Evolutionary conservation across 2,329 filamentous ascomycete genomes (phyloP), one percentile per base, ranked within the genome.

Genomic region (Neonectria coccinea): DNA sequence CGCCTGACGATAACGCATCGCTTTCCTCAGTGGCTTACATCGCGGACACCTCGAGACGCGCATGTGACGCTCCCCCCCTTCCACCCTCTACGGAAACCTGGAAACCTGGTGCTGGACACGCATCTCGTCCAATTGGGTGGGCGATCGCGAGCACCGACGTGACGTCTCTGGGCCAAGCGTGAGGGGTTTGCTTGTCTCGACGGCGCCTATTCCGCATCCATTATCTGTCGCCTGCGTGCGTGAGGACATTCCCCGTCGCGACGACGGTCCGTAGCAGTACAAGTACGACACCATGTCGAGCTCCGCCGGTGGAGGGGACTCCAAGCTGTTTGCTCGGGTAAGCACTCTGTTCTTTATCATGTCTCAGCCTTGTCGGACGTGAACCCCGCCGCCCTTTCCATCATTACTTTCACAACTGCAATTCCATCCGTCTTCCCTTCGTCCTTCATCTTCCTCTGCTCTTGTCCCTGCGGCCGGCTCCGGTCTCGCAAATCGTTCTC

Each of bases 321-420:
- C 96, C 84, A 98, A 97, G 89, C 91, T 99, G 84, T 99, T 99
- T 85, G 95, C 96, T 81, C 90, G 96, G 85, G 96, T 99, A 88
- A 85, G 86, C 80, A 64, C 70, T 56, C 51, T 61, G 65, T 65
- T 58, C 51, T 58, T 59, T 65, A 56, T 60, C 56, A 31, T 66
- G 52, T 67, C 69, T 66, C 63, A 69, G 56, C 59, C 60, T 65
- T 33, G 59, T 62, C 62, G 52, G 68, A 69, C 59, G 58, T 65
- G 55, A 60, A 45, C 44, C 62, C 36, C 25, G 29, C 56, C 57
- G 36, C 56, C 56, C 65, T 54, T 65, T 52, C 29, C 48, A 39
- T 54, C 41, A n/a, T 41, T 50, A 53, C 41, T 53, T 64, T 51
- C 31, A 47, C 39, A 56, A 39, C 47, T 6, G 48, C 56, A 42